Percentiles rank a stretch among this genome's conserved stretches.
These are phyloP conservation scores for Ceratocystis lukuohia DNA, from an alignment of 2,329 filamentous ascomycete species.

Conservation along the genomic window DNA sequence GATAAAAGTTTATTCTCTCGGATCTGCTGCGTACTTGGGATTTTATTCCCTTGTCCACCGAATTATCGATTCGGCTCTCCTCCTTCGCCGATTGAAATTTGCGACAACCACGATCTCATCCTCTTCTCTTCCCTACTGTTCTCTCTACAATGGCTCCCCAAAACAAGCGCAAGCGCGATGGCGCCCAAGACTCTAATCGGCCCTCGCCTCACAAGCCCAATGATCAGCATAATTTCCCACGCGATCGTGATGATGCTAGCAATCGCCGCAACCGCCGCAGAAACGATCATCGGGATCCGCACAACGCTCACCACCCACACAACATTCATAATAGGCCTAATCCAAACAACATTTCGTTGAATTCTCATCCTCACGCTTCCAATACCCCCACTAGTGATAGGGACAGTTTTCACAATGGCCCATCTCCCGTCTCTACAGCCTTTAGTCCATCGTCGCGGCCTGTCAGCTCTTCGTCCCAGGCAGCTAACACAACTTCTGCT, in stretches of 20 bases:
- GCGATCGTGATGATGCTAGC: conserved; percentile 37
- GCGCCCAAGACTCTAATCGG: conserved; percentile 35
- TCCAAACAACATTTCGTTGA: neutral
- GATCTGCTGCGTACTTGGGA: neutral
- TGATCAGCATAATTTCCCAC: conserved; percentile 42
- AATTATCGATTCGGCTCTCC: neutral
- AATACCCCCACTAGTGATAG: conserved; percentile 1
- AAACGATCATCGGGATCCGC: conserved; percentile 40
- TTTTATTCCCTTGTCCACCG: neutral
- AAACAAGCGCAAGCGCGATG: conserved; percentile 42
- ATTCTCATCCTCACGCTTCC: neutral
- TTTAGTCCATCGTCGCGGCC: conserved; percentile 14
- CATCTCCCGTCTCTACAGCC: conserved; percentile 14
- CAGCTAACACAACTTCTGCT: neutral
- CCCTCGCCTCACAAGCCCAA: conserved; percentile 51
- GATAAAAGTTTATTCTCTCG: neutral
- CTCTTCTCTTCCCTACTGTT: conserved; percentile 19
- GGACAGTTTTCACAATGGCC: conserved; percentile 10
- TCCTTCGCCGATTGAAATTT: neutral
- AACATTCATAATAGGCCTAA: conserved; percentile 30
- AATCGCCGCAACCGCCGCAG: conserved; percentile 35
- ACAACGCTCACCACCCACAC: conserved; percentile 25
- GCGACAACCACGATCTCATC: neutral
- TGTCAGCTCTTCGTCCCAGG: conserved; percentile 18
- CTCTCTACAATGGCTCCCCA: conserved; percentile 41